Evolutionary conservation across 768 basidiomycete species (phyloP).

Genomic region (Leucocoprinus sp.): DNA sequence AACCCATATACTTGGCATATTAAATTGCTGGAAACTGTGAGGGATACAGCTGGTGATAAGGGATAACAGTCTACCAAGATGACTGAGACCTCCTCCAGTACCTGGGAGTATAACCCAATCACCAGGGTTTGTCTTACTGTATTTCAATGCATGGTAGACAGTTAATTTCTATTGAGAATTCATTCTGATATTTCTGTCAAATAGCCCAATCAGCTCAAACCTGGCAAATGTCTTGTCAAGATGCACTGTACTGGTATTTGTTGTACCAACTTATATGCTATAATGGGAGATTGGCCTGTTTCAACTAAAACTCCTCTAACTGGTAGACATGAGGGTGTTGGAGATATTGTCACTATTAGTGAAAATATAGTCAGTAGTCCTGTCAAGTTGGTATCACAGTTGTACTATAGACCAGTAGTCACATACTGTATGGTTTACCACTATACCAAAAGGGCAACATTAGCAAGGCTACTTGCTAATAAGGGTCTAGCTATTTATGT

Average conservation of each 20-base stretch:
- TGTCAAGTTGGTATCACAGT: too few relatives aligned
- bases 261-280: constrained; percentile 77
- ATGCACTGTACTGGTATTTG: constrained; percentile 78
- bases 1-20: constrained; percentile 71
- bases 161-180: constrained; percentile 58
- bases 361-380: constrained; percentile 47
- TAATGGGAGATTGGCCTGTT: constrained; percentile 74
- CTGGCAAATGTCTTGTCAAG: constrained; percentile 71
- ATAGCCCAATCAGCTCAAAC: constrained; percentile 44
- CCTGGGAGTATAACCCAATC: constrained; percentile 75
- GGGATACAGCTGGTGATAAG: too few relatives aligned
- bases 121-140: constrained; percentile 52
- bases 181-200: constrained; percentile 47
- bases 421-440: too few relatives aligned
- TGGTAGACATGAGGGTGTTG: constrained; percentile 83
- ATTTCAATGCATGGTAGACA: constrained; percentile 80
- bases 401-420: too few relatives aligned
- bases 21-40: constrained; percentile 46
- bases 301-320: constrained; percentile 57
- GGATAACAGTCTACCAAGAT: constrained; percentile 44
- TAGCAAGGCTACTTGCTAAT: too few relatives aligned
- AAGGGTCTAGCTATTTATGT: too few relatives aligned
- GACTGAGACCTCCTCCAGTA: constrained; percentile 77
- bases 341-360: constrained; percentile 73
- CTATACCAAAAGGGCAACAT: too few relatives aligned